phyloP scores from a whole-genome alignment of 345 rosid species.

The Ceriops tagal region DNA sequence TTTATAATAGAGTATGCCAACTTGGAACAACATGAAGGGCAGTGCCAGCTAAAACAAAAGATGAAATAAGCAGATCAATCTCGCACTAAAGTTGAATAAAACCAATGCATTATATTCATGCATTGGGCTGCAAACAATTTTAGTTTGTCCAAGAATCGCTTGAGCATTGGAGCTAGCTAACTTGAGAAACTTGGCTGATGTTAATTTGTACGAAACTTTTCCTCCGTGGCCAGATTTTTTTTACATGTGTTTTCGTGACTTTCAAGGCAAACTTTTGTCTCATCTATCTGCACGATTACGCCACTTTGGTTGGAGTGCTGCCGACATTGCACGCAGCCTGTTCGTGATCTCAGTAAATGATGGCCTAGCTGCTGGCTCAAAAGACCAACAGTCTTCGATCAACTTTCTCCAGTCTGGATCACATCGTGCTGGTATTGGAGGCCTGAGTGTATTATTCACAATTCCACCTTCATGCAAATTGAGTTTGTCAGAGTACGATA shows the following conservation, averaged over 20 bases:
- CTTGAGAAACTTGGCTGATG: not conserved
- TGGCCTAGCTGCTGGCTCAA: constrained; percentile 61
- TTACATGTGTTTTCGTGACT: not conserved
- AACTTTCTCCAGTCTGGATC: constrained; percentile 67
- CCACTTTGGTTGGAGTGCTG: constrained; percentile 49
- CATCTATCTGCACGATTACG: constrained; percentile 25
- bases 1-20: no score
- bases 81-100: not conserved
- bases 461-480: constrained; percentile 65
- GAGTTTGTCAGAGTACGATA: no score
- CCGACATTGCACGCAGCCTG: constrained; percentile 52
- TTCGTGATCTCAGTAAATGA: constrained; percentile 73
- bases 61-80: not conserved
- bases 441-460: constrained; percentile 72
- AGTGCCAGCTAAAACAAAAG: no score
- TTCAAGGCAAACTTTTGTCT: not conserved
- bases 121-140: constrained; percentile 4
- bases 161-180: constrained; percentile 6
- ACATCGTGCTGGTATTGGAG: constrained; percentile 63
- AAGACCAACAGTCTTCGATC: constrained; percentile 91
- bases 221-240: not conserved
- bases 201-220: not conserved
- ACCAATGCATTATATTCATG: not conserved
- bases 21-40: no score
- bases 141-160: constrained; percentile 2